Conservation (phyloP, 2,329 filamentous ascomycete species). For the Elsinoe ampelina region DNA sequence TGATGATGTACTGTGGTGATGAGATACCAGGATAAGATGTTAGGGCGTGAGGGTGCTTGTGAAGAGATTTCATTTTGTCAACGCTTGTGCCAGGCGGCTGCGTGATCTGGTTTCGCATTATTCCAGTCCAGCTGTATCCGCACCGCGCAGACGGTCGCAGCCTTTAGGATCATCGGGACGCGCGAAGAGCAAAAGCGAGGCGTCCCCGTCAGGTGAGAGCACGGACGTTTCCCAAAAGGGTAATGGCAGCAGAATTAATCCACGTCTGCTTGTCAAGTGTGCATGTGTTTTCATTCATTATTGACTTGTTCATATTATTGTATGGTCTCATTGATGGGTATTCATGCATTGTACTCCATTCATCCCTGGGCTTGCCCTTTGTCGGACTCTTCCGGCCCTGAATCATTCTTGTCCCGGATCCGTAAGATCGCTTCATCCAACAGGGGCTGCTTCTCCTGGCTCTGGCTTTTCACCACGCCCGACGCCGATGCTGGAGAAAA, state of each 20-base stretch:
- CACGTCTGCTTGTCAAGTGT: too few species aligned
- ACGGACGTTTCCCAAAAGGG: too few species aligned
- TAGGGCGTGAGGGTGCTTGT: not conserved
- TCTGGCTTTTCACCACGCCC: conserved; percentile 1
- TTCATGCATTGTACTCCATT: not conserved
- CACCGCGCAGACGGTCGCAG: not conserved
- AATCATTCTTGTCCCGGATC: not conserved
- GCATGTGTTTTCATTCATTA: too few species aligned
- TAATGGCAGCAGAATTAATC: too few species aligned
- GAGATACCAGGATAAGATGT: not conserved
- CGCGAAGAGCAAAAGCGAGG: not conserved
- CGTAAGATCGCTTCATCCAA: not conserved
- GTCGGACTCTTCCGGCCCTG: conserved; percentile 2
- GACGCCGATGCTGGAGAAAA: conserved; percentile 6
- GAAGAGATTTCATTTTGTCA: conserved; percentile 11
- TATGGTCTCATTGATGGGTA: not conserved
- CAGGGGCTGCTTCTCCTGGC: not conserved
- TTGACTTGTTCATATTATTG: too few species aligned
- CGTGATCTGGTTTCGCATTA: not conserved
- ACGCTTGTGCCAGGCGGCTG: not conserved
- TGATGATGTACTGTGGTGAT: conserved; percentile 1
- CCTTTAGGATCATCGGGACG: not conserved
- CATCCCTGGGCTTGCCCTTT: not conserved
- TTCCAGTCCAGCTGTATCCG: conserved; percentile 2
- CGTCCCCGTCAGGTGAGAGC: too few species aligned